Conservation (phyloP, 2,329 filamentous ascomycete genomes). For the Curvularia eragrostidis region DNA sequence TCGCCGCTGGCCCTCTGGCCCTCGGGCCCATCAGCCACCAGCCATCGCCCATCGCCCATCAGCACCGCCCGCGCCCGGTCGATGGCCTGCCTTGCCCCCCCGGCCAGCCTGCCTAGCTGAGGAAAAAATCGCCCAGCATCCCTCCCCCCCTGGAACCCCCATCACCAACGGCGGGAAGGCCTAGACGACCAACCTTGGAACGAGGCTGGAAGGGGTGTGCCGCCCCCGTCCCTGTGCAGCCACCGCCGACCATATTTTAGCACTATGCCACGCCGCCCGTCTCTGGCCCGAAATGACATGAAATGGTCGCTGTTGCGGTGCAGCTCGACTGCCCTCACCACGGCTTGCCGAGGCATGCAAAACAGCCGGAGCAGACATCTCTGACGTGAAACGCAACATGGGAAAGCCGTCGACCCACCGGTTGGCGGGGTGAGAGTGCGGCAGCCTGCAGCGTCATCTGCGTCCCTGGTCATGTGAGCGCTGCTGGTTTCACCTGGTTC, state of each 20-base stretch:
- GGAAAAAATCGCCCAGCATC: background rate
- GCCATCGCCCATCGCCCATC: background rate
- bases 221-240: conserved; percentile 6
- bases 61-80: background rate
- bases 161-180: conserved; percentile 21
- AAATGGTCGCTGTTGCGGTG: background rate
- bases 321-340: conserved; percentile 5
- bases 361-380: conserved; percentile 21
- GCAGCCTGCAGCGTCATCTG: conserved; percentile 24
- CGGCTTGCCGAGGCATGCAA: conserved; percentile 19
- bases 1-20: background rate
- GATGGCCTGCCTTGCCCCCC: conserved; percentile 16
- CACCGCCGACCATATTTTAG: conserved; percentile 8
- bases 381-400: conserved; percentile 27
- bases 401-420: conserved; percentile 23
- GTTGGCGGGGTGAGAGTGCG: conserved; percentile 27
- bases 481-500: conserved; percentile 23
- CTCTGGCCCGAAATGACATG: background rate
- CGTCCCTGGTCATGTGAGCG: conserved; percentile 24
- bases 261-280: background rate
- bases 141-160: conserved; percentile 28
- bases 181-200: conserved; percentile 24
- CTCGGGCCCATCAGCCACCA: background rate
- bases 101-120: conserved; percentile 13
- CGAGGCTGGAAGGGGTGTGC: conserved; percentile 10